Percentiles rank a stretch among this genome's conserved stretches.
Conservation (phyloP, 129 eudicot genomes). For the Lactuca sativa region DNA sequence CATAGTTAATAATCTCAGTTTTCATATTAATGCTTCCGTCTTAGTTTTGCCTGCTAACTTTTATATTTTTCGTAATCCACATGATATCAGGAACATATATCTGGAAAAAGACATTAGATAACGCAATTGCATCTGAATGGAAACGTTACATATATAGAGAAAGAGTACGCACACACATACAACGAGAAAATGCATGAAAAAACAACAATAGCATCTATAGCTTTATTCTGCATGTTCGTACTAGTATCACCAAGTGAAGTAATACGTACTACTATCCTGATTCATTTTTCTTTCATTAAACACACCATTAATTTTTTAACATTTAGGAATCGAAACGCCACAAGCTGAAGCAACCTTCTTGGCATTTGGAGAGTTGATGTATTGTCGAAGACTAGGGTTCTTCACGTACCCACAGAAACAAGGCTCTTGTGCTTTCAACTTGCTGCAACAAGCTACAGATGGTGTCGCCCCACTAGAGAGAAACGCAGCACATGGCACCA, state of each 20-base stretch:
- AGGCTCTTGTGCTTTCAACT: slow-evolving; percentile 33
- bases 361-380: slow-evolving; percentile 34
- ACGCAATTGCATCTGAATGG: not conserved
- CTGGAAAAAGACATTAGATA: too few species aligned
- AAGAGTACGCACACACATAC: not conserved
- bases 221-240: slow-evolving; percentile 17
- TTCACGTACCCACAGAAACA: slow-evolving; percentile 26
- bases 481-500: slow-evolving; percentile 22
- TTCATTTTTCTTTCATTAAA: not conserved
- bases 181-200: not conserved
- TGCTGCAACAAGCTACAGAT: slow-evolving; percentile 25
- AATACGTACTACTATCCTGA: not conserved
- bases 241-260: slow-evolving; percentile 15
- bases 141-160: not conserved
- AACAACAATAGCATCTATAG: slow-evolving; percentile 2
- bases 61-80: too few species aligned
- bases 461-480: slow-evolving; percentile 30
- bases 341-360: slow-evolving; percentile 34
- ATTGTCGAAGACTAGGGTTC: slow-evolving; percentile 26
- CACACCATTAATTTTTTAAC: slow-evolving; percentile 16
- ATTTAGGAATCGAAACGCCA: slow-evolving; percentile 33
- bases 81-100: not conserved
- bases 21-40: too few species aligned
- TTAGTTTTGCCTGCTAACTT: too few species aligned
- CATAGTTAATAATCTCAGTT: too few species aligned